Percentiles rank a stretch among this genome's conserved stretches.
phyloP scores from a whole-genome alignment of 176 grass and related monocot genomes.

The Poa pratensis region DNA sequence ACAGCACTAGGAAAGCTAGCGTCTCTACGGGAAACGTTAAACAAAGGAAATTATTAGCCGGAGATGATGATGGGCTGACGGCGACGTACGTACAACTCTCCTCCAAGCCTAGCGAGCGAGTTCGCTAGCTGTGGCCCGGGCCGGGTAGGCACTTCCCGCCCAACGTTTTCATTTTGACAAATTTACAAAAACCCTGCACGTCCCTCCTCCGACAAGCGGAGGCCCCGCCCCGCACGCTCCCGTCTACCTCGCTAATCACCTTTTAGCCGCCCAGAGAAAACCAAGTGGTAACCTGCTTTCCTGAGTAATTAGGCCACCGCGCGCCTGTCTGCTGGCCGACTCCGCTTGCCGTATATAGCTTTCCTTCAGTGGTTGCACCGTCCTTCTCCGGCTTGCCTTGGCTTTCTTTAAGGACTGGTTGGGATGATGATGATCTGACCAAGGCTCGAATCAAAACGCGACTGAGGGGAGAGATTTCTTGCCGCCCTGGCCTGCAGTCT shows the following conservation, averaged over 20 bases:
- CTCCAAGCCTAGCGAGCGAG: neutral
- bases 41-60: too few relatives aligned
- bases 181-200: neutral
- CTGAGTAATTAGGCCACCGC: slow-evolving; percentile 26
- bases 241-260: neutral
- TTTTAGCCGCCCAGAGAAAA: neutral
- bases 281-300: neutral
- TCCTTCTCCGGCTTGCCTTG: slow-evolving; percentile 36
- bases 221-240: neutral
- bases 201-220: neutral
- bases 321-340: neutral
- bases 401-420: neutral
- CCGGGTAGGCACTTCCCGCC: too few relatives aligned
- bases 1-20: neutral
- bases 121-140: too few relatives aligned
- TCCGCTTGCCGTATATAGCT: neutral
- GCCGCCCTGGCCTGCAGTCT: neutral
- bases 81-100: neutral
- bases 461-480: neutral
- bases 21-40: neutral
- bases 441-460: neutral
- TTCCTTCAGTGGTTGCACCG: slow-evolving; percentile 32
- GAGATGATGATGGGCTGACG: too few relatives aligned
- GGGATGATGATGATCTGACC: neutral
- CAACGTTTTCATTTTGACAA: neutral